Evolutionary conservation across 768 basidiomycete genomes (phyloP), one percentile per base, ranked within the genome.

Genomic region (Heimioporus sp.): DNA sequence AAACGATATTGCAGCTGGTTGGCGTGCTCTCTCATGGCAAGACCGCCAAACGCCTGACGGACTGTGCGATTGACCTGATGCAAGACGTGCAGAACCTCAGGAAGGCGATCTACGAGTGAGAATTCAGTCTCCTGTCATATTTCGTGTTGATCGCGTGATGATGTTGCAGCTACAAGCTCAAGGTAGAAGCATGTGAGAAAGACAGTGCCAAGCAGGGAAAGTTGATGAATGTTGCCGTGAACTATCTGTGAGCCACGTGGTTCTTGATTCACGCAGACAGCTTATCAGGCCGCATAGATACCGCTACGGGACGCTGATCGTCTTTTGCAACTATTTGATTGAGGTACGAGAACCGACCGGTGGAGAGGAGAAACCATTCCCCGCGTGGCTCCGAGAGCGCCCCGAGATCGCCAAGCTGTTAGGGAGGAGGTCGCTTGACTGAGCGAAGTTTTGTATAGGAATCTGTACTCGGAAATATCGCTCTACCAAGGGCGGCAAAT

Each of bases 61-160:
- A 98, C 67, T 75, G 82, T 20, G 92, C 89, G 2, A 85, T 97
- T 58, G 95, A 98, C 69, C 71, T 86, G 59, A 93, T 94, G 90
- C 88, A 91, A 71, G 94, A 95, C 56, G 95, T 99, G 0, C 97
- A 99, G 70, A 99, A 99, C 65, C 75, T 99, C 36, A 83, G 97
- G 34, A 92, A 91, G 67, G 92, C 97, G 0, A 87, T 99, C 44
- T 97, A 92, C 65, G 92, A 96, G 89, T 98, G 66, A 68, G 89
- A 73, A 42, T 1, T 30, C 36, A 12, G 7, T 36, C 37, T 17
- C 43, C 49, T 34, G 41, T 44, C 11, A 21, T 31, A 24, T 12
- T 28, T 13, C 42, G 31, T 34, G 30, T 45, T 60, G 28, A 59
- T 34, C n/a, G 36, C 45, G 39, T 32, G 48, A 46, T 24, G 38